These are phyloP conservation scores for Fraxinus platypoda DNA, from an alignment of 305 asterid species.

Conservation along the genomic window DNA sequence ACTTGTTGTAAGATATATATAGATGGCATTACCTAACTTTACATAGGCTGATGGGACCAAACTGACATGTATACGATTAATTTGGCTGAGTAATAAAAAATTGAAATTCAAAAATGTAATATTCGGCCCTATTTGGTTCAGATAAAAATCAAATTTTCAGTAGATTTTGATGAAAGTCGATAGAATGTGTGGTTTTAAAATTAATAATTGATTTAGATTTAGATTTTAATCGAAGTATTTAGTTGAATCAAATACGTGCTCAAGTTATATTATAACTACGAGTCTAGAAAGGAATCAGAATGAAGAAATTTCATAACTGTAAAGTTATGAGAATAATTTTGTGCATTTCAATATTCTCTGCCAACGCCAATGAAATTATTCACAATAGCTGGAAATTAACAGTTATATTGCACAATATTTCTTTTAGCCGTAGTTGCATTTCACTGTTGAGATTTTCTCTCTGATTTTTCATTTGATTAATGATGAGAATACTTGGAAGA, in stretches of 20 bases:
- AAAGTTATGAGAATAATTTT: constrained; percentile 36
- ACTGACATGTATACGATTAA: constrained; percentile 18
- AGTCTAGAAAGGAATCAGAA: constrained; percentile 49
- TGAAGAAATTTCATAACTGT: constrained; percentile 34
- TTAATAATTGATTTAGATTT: too few species aligned
- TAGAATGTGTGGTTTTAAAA: too few species aligned
- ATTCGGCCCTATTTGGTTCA: not conserved
- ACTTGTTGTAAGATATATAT: constrained; percentile 14
- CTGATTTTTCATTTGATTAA: not conserved
- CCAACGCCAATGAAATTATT: constrained; percentile 42
- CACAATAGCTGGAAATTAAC: constrained; percentile 50
- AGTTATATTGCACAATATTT: not conserved
- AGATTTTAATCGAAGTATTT: too few species aligned
- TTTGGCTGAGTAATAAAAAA: not conserved
- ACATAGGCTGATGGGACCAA: constrained; percentile 37
- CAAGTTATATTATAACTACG: not conserved
- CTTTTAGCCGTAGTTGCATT: not conserved
- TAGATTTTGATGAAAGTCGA: not conserved
- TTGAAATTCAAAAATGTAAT: not conserved
- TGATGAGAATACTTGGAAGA: not conserved
- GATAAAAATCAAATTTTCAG: too few species aligned
- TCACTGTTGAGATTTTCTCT: not conserved
- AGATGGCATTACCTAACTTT: constrained; percentile 31
- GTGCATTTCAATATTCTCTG: constrained; percentile 36
- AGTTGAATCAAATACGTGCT: not conserved